Conservation (phyloP, 306 rosid genomes). For the Gillenia trifoliata region DNA sequence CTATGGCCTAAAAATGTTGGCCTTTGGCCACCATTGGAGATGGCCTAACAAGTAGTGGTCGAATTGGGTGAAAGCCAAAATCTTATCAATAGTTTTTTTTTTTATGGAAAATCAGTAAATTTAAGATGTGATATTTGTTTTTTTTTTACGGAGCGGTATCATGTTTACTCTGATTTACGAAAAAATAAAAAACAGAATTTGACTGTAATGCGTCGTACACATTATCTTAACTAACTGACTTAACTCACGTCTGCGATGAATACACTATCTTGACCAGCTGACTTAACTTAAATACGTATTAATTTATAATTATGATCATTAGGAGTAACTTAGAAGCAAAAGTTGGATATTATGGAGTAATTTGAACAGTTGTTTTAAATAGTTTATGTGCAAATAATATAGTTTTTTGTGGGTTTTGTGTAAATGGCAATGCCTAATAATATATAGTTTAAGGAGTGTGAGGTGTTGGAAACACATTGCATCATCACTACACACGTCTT, state of each 20-base stretch:
- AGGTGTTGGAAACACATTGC: not conserved
- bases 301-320: not conserved
- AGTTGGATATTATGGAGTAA: not conserved
- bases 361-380: not conserved
- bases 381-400: not conserved
- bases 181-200: too few relatives aligned
- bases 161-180: too few relatives aligned
- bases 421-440: not conserved
- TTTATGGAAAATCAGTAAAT: too few relatives aligned
- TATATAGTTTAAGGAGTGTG: not conserved
- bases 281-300: too few relatives aligned
- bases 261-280: too few relatives aligned
- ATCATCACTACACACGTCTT: constrained; percentile 1
- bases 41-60: not conserved
- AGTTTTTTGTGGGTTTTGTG: not conserved
- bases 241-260: too few relatives aligned
- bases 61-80: not conserved
- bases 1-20: too few relatives aligned
- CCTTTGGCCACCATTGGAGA: too few relatives aligned
- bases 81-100: not conserved
- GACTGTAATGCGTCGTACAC: too few relatives aligned
- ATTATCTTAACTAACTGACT: too few relatives aligned
- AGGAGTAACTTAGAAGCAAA: not conserved
- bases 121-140: too few relatives aligned
- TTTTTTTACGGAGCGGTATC: not conserved